These are phyloP conservation scores for Leccinum pachyderme DNA, from an alignment of 1,284 basidiomycete genomes.

Conservation along the genomic window DNA sequence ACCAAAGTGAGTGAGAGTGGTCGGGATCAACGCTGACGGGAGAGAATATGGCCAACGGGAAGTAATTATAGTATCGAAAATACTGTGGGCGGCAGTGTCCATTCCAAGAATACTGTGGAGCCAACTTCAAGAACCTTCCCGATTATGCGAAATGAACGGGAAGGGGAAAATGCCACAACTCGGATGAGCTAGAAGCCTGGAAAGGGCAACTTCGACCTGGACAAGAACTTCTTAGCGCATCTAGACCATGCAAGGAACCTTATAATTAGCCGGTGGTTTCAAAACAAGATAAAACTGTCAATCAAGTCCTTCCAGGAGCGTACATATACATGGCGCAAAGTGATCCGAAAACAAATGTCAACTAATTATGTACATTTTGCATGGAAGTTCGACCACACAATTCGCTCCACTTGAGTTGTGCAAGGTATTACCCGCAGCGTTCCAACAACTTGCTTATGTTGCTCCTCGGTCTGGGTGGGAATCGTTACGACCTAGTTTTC, in stretches of 20 bases:
- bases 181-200: not conserved
- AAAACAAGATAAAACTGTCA: not conserved
- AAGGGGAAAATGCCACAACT: not conserved
- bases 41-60: slow-evolving; percentile 3
- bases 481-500: not conserved
- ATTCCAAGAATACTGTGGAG: not conserved
- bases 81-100: not conserved
- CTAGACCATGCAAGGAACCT: not conserved
- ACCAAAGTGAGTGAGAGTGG: slow-evolving; percentile 9
- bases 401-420: no score
- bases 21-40: slow-evolving; percentile 11
- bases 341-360: not conserved
- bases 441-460: no score
- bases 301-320: not conserved
- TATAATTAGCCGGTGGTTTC: not conserved
- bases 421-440: no score
- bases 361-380: not conserved
- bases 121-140: not conserved
- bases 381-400: no score
- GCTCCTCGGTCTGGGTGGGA: no score
- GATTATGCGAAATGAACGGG: not conserved
- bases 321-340: no score
- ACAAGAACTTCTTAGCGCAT: not conserved
- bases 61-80: slow-evolving; percentile 1
- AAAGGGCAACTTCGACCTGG: not conserved